Conservation (phyloP, 495 filamentous ascomycete genomes). For the Xylaria telfairii region DNA sequence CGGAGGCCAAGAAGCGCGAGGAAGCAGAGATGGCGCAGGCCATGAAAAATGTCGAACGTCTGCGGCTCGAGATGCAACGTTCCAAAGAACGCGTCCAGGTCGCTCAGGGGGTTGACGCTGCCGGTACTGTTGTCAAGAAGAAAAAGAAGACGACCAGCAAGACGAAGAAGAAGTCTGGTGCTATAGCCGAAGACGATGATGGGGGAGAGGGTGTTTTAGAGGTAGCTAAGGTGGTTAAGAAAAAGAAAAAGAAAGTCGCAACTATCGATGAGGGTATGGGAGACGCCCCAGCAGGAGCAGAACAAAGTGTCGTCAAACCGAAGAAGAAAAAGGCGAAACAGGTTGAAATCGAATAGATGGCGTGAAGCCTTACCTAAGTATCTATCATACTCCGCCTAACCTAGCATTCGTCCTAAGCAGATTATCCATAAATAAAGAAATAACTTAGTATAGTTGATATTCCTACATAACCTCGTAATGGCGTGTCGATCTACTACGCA, state of each 20-base stretch:
- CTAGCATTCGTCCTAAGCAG: neutral
- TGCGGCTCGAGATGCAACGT: conserved; percentile 89
- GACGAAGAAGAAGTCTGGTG: conserved; percentile 49
- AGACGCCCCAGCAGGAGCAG: conserved; percentile 24
- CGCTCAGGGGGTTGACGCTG: conserved; percentile 69
- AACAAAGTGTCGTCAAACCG: conserved; percentile 30
- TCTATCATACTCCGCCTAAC: neutral
- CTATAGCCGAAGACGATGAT: conserved; percentile 49
- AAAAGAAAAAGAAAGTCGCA: conserved; percentile 54
- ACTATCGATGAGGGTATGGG: conserved; percentile 30
- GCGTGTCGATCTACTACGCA: neutral
- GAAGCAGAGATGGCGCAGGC: conserved; percentile 86
- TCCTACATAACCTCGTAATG: neutral
- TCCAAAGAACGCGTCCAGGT: conserved; percentile 81
- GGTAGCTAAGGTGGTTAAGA: conserved; percentile 29
- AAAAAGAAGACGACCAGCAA: conserved; percentile 65
- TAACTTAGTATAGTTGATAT: neutral
- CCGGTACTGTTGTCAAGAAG: conserved; percentile 78
- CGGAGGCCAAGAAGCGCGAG: conserved; percentile 64
- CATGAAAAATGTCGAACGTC: conserved; percentile 81
- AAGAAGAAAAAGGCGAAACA: conserved; percentile 52
- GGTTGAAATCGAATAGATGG: conserved; percentile 30
- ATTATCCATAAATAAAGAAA: conserved; percentile 19
- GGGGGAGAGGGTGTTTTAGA: conserved; percentile 24
- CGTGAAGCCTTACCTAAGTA: neutral